phyloP scores from a whole-genome alignment of 805 yeast species.

The Cephaloascus fragrans region DNA sequence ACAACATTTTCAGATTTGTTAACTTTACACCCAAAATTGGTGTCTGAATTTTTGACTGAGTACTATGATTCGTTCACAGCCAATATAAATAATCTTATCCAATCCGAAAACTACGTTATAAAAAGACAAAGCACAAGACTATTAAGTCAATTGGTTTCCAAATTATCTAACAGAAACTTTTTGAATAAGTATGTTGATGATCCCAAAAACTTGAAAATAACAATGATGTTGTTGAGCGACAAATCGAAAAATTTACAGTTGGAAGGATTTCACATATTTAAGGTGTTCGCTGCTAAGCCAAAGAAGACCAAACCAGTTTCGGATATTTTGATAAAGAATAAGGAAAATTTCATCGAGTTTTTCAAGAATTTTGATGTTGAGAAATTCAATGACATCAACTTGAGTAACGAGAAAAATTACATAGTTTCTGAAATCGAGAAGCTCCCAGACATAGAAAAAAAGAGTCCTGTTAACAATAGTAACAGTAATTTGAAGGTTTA shows the following conservation, averaged over 20 bases:
- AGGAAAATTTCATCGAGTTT: slow-evolving; percentile 64
- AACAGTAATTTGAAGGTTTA: too few relatives aligned
- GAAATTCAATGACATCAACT: slow-evolving; percentile 51
- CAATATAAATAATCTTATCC: slow-evolving; percentile 59
- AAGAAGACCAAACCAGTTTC: slow-evolving; percentile 69
- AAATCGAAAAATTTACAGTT: slow-evolving; percentile 80
- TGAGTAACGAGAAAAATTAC: slow-evolving; percentile 73
- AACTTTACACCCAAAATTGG: slow-evolving; percentile 57
- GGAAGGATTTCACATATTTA: slow-evolving; percentile 90
- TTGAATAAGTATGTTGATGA: slow-evolving; percentile 73
- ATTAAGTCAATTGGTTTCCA: slow-evolving; percentile 60
- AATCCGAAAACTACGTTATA: slow-evolving; percentile 79
- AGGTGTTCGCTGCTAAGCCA: slow-evolving; percentile 95
- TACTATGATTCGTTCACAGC: slow-evolving; percentile 51
- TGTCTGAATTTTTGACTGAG: slow-evolving; percentile 55
- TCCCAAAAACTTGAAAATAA: slow-evolving; percentile 72
- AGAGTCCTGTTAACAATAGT: too few relatives aligned
- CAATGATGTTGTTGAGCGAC: slow-evolving; percentile 82
- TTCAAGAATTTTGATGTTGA: slow-evolving; percentile 55
- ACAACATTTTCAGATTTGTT: slow-evolving; percentile 65
- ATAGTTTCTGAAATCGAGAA: slow-evolving; percentile 65
- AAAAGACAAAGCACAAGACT: slow-evolving; percentile 83
- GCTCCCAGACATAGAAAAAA: slow-evolving; percentile 45
- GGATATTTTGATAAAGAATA: slow-evolving; percentile 78
- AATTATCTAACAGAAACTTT: slow-evolving; percentile 58